Evolutionary conservation across 1,139 yeast genomes (phyloP).

Genomic region (Debaryomyces udenii): DNA sequence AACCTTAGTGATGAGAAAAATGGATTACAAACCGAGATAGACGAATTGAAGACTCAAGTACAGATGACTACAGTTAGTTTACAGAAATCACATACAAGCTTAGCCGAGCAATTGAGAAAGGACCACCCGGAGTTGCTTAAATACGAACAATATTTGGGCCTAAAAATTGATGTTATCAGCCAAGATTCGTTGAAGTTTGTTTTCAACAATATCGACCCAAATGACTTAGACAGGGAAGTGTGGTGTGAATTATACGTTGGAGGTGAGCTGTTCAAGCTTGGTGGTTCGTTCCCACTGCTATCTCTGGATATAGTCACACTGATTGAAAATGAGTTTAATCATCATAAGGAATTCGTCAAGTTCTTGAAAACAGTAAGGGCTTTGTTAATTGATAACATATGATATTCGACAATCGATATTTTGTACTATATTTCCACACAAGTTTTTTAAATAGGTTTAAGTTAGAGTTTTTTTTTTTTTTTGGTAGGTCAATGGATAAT

Average conservation of each 20-base stretch:
- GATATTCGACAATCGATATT: background rate
- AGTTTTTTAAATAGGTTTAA: too few relatives aligned
- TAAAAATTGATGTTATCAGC: conserved; percentile 43
- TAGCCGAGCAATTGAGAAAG: conserved; percentile 30
- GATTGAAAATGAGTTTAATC: conserved; percentile 36
- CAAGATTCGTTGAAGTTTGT: conserved; percentile 40
- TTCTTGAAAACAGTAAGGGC: conserved; percentile 42
- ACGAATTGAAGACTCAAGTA: conserved; percentile 23
- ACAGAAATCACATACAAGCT: conserved; percentile 22
- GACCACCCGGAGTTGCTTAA: conserved; percentile 45
- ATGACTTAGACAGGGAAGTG: conserved; percentile 39
- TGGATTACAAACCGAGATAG: conserved; percentile 28
- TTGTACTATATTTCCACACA: conserved; percentile 3
- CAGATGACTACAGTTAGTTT: conserved; percentile 21
- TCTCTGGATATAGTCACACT: conserved; percentile 22
- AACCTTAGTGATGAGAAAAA: conserved; percentile 22
- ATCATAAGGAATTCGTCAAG: conserved; percentile 37
- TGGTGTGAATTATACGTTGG: conserved; percentile 42
- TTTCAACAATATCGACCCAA: conserved; percentile 47
- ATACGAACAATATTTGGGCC: conserved; percentile 50
- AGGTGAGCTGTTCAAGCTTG: conserved; percentile 34
- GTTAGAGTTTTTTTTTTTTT: too few relatives aligned
- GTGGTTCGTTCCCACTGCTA: conserved; percentile 35
- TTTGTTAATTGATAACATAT: conserved; percentile 21
- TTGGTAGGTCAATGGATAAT: too few relatives aligned